These are phyloP conservation scores for Gyromitra esculenta DNA, from an alignment of 2,329 filamentous ascomycete genomes.

Conservation along the genomic window DNA sequence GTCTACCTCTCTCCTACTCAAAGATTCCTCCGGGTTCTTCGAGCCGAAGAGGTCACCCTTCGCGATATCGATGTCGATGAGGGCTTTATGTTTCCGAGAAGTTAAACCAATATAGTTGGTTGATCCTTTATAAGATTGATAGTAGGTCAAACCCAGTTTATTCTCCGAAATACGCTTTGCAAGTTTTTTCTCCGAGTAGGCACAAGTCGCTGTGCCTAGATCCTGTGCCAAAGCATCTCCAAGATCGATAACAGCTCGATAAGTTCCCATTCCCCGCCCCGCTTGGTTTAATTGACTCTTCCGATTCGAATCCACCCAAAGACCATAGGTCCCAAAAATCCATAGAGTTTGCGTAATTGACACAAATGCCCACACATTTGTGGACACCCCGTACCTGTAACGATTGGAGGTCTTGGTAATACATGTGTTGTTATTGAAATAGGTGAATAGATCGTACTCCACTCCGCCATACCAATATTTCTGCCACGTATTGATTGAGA, in stretches of 20 bases:
- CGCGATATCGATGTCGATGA: neutral
- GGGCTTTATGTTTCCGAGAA: neutral
- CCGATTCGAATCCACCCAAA: constrained; percentile 8
- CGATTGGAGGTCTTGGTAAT: neutral
- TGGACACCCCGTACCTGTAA: neutral
- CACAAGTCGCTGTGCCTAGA: constrained; percentile 8
- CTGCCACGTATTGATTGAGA: neutral
- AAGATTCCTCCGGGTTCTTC: neutral
- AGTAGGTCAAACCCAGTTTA: neutral
- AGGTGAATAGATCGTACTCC: neutral
- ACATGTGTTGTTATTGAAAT: neutral
- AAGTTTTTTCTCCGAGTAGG: neutral
- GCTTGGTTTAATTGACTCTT: constrained; percentile 1
- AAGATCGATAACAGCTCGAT: constrained; percentile 12
- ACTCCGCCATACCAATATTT: neutral
- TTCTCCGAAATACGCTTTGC: neutral
- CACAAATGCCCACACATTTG: neutral
- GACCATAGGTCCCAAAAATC: constrained; percentile 11
- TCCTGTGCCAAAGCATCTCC: neutral
- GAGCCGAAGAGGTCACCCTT: neutral
- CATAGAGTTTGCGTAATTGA: neutral
- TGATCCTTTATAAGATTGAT: neutral
- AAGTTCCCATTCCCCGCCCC: constrained; percentile 3
- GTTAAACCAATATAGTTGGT: neutral
- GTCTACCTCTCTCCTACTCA: neutral